A percentile compares a stretch with the other conserved stretches of the same genome.
Evolutionary conservation across 306 rosid species (phyloP).

Genomic region (Prunus fruticosa): DNA sequence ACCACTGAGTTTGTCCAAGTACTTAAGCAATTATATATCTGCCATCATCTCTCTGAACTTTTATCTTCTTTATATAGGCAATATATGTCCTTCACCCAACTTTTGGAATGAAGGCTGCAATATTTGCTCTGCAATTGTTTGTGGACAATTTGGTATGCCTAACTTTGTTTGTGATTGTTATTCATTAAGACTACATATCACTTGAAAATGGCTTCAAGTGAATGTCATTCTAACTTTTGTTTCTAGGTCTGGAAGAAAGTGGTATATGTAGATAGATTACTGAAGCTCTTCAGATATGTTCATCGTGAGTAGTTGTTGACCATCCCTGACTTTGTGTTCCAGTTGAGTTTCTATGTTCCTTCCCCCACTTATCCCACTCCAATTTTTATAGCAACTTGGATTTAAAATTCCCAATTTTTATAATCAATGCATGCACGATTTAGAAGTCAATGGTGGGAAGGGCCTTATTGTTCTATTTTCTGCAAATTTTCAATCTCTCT

Average conservation of each 20-base stretch:
- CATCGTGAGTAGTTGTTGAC: constrained; percentile 91
- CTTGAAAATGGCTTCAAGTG: not conserved
- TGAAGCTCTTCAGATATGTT: constrained; percentile 88
- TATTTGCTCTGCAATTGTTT: constrained; percentile 67
- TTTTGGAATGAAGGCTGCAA: constrained; percentile 80
- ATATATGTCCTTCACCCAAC: constrained; percentile 66
- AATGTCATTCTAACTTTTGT: constrained; percentile 7
- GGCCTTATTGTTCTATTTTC: constrained; percentile 52
- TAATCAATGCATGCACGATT: constrained; percentile 68
- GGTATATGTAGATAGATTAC: constrained; percentile 80
- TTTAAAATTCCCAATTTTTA: not conserved
- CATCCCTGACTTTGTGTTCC: constrained; percentile 95
- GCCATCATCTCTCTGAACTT: too few relatives aligned
- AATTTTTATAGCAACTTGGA: not conserved
- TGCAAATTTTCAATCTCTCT: too few relatives aligned
- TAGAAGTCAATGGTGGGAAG: constrained; percentile 98
- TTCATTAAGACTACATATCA: not conserved
- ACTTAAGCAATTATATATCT: too few relatives aligned
- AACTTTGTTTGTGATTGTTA: constrained; percentile 5
- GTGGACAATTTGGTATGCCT: constrained; percentile 72
- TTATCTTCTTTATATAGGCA: too few relatives aligned
- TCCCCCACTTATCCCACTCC: too few relatives aligned
- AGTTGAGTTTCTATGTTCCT: constrained; percentile 53
- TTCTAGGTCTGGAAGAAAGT: constrained; percentile 96
- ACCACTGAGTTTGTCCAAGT: too few relatives aligned